Percentiles rank a stretch among this genome's conserved stretches.
Conservation (phyloP, 2,329 filamentous ascomycete genomes). For the Aschersonia sp. region DNA sequence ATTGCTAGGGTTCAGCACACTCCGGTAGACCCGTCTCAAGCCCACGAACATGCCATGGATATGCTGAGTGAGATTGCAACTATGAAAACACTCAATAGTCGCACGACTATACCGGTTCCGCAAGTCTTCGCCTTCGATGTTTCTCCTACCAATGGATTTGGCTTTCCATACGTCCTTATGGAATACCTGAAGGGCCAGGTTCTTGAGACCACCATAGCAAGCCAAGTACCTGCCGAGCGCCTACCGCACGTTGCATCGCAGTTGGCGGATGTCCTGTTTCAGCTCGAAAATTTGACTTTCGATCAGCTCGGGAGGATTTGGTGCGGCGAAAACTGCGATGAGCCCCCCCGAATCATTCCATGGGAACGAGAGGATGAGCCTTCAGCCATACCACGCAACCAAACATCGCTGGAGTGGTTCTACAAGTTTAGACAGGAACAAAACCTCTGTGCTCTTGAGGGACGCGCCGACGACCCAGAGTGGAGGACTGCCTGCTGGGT, state of each 20-base stretch:
- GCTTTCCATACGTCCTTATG: slow-evolving; percentile 5
- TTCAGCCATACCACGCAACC: background rate
- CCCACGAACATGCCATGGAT: slow-evolving; percentile 1
- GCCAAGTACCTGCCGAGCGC: background rate
- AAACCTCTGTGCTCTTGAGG: slow-evolving; percentile 2
- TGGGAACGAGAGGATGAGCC: background rate
- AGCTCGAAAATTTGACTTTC: slow-evolving; percentile 4
- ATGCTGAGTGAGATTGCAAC: slow-evolving; percentile 6
- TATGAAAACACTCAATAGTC: slow-evolving; percentile 2
- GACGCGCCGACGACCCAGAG: slow-evolving; percentile 2
- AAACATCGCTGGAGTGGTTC: slow-evolving; percentile 6
- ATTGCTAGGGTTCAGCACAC: slow-evolving; percentile 4
- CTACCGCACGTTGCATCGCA: background rate
- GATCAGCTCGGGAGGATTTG: slow-evolving; percentile 3
- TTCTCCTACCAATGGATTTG: slow-evolving; percentile 3
- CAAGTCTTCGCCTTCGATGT: slow-evolving; percentile 1
- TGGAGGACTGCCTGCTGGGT: slow-evolving; percentile 4
- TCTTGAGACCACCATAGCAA: slow-evolving; percentile 2
- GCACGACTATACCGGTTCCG: slow-evolving; percentile 3
- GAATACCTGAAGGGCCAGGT: slow-evolving; percentile 3
- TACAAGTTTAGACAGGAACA: slow-evolving; percentile 1
- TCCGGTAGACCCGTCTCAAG: slow-evolving; percentile 1
- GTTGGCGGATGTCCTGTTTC: slow-evolving; percentile 3
- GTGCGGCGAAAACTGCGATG: slow-evolving; percentile 5
- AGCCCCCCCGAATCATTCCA: slow-evolving; percentile 4